phyloP scores from a whole-genome alignment of 345 rosid genomes.

The Citrus reticulata region DNA sequence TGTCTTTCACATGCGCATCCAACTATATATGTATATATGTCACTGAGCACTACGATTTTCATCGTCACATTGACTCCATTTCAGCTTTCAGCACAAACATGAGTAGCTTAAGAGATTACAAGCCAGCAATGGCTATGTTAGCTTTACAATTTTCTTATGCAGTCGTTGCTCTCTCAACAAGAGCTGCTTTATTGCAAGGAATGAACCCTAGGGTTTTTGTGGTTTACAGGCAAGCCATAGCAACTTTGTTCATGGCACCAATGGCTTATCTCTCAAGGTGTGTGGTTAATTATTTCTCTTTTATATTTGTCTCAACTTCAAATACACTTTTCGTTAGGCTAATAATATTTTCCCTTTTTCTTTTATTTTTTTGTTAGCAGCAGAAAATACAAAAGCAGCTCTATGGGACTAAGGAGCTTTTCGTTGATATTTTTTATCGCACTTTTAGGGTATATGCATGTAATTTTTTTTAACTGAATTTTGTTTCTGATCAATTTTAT shows the following conservation, averaged over 20 bases:
- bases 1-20: background rate
- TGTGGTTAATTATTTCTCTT: too few relatives aligned
- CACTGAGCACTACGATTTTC: background rate
- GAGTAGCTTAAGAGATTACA: constrained; percentile 24
- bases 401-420: constrained; percentile 35
- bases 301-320: background rate
- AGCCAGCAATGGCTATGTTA: constrained; percentile 36
- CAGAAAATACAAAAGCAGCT: constrained; percentile 11
- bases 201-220: constrained; percentile 39
- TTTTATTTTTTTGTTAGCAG: constrained; percentile 9
- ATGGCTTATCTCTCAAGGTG: constrained; percentile 31
- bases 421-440: constrained; percentile 33
- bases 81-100: background rate
- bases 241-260: constrained; percentile 35
- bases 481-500: background rate
- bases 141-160: constrained; percentile 34
- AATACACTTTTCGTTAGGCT: too few relatives aligned
- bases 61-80: background rate
- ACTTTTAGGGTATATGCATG: constrained; percentile 33
- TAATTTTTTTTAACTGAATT: too few relatives aligned
- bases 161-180: constrained; percentile 22
- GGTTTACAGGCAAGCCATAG: constrained; percentile 40
- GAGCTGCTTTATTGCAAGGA: constrained; percentile 40
- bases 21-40: background rate
- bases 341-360: background rate